Base-by-base conservation (phyloP, 2,329 filamentous ascomycete species). In the Fusarium torulosum region DNA sequence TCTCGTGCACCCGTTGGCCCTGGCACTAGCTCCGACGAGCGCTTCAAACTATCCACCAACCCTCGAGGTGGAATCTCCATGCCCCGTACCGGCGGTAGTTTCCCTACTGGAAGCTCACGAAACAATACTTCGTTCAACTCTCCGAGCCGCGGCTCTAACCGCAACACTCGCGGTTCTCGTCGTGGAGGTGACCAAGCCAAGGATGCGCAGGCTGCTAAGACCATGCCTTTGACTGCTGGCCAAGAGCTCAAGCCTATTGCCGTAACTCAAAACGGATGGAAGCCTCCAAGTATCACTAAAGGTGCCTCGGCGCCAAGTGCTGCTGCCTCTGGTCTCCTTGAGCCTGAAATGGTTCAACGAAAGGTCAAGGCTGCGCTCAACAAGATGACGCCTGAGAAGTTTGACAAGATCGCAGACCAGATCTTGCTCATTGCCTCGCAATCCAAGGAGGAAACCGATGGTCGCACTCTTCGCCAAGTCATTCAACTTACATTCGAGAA, bases 381-480 rank as follows among this genome's bases (percentile, higher is more conserved):
- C 89, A 99, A 99, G 91, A 98, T 99, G 96, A 98, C 96, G 0
- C 96, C 96, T 0, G 96, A 99, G 82, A 99, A 98, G 77, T 99
- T 99, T 75, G 94, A 97, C 78, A 94, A 91, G 82, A 97, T 99
- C 72, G 89, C 96, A 8, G 92, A 94, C 66, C 94, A 97, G 79
- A 97, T 99, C 66, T 86, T 99, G 29, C 86, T 89, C 53, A 99
- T 99, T 77, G 94, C 95, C 27, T 91, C 89, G 21, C 96, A 99
- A 79, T 98, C 95, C 53, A 97, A 97, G 86, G 91, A 97, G 73
- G 96, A 99, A 82, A 88, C 88, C 21, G 96, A 99, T 75, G 96
- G 96, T 43, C 92, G 95, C 59, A 98, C 96, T 9, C 86, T 99
- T 50, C 92, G 96, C 74, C 96, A 99, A 80, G 95, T 99, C 75